Evolutionary conservation across 2,329 filamentous ascomycete genomes (phyloP).

Genomic region (Raffaelea arxii): DNA sequence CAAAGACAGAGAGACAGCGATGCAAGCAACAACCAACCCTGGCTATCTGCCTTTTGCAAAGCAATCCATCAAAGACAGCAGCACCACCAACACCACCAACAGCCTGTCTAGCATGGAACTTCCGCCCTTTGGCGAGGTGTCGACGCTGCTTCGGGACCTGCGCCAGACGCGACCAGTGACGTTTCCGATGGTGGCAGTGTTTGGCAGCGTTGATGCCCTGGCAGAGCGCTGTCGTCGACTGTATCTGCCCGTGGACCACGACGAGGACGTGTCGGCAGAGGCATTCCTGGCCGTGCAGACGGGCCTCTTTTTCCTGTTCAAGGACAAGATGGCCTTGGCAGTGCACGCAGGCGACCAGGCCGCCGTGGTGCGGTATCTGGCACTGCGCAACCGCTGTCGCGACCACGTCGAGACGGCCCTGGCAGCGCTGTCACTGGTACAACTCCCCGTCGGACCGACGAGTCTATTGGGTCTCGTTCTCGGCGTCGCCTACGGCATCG

Average conservation of each 20-base stretch:
- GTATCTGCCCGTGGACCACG: constrained; percentile 1
- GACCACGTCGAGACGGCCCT: constrained; percentile 9
- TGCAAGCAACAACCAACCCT: too few species aligned
- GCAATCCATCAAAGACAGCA: too few species aligned
- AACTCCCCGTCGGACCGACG: neutral
- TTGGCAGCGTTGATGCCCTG: neutral
- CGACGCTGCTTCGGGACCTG: neutral
- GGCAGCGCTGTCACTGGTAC: constrained; percentile 38
- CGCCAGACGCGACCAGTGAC: constrained; percentile 1
- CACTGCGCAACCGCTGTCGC: constrained; percentile 20
- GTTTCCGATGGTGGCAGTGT: constrained; percentile 4
- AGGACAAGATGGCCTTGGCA: constrained; percentile 28
- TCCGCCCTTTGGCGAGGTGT: neutral
- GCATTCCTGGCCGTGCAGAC: constrained; percentile 20
- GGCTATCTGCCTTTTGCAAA: too few species aligned
- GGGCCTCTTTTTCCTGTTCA: constrained; percentile 39
- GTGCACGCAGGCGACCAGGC: constrained; percentile 12
- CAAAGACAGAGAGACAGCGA: too few species aligned
- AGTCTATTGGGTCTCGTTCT: constrained; percentile 46
- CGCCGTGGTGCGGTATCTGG: constrained; percentile 21
- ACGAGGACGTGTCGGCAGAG: too few species aligned
- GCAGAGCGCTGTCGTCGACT: neutral
- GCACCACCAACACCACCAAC: neutral
- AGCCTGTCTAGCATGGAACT: neutral
- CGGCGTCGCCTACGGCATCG: constrained; percentile 49